Evolutionary conservation across 768 basidiomycete genomes (phyloP), one percentile per base, ranked within the genome.

Genomic region (Pleurotus eryngii): DNA sequence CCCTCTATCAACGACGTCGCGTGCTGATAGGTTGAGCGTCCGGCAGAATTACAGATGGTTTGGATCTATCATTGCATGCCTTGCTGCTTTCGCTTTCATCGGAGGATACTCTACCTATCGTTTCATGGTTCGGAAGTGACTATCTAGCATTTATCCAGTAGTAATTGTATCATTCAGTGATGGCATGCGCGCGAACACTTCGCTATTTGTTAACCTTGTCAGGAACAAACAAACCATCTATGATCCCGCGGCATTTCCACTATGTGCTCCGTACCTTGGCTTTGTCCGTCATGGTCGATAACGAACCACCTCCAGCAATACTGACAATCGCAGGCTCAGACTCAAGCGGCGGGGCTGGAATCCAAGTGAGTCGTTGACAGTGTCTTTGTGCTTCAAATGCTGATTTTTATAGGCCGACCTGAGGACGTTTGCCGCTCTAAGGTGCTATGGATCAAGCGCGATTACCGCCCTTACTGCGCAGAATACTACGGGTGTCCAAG

Each of bases 381-480:
- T 47, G n/a, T 47, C 22, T 14, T 42, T 42, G 40, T 8, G 17
- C 24, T 37, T 17, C 20, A 3, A 43, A 5, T 37, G 49, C 22
- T 38, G 50, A 46, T 37, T 39, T 39, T 56, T 57, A 5, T 35
- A 94, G 88, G 94, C 92, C 7, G 95, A 96, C 69, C 75, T 96
- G 26, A 92, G 89, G 70, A 88, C 92, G 1, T 89, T 94, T 62
- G 84, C 90, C 4, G 86, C 90, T 0, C 80, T 86, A 26, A 79
- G 78, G 26, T 90, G 89, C 64, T 95, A 92, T 64, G 94, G 91
- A 12, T 78, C 88, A 12, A 89, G 86, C 59, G 92, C 84, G 6
- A 72, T 95, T 53, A 95, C 95, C 1, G 95, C 92, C 0, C 67
- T 96, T 46, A 94, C 91, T 0, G 90, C 94, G 0, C 95, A 97